These are phyloP conservation scores for Codiaeum variegatum DNA, from an alignment of 441 rosid species.

Conservation along the genomic window DNA sequence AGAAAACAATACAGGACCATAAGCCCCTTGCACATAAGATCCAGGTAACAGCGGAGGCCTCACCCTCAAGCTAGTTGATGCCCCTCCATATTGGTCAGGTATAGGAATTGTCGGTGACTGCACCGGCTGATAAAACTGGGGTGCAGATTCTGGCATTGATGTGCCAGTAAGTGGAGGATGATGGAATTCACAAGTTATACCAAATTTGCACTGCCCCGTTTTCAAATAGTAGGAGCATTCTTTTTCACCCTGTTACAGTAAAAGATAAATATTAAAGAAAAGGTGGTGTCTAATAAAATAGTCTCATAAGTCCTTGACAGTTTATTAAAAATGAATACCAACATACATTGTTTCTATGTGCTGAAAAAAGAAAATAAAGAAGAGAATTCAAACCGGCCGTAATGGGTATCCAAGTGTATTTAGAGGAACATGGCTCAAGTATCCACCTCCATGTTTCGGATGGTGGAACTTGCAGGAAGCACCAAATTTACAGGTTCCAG, in stretches of 20 bases:
- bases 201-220: slow-evolving; percentile 98
- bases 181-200: slow-evolving; percentile 88
- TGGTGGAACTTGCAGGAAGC: slow-evolving; percentile 99
- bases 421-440: slow-evolving; percentile 56
- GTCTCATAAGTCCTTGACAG: background rate
- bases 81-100: slow-evolving; percentile 64
- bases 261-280: background rate
- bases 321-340: background rate
- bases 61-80: slow-evolving; percentile 66
- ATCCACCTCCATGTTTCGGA: slow-evolving; percentile 76
- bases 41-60: slow-evolving; percentile 70
- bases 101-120: slow-evolving; percentile 73
- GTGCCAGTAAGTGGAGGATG: slow-evolving; percentile 88
- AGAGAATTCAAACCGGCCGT: slow-evolving; percentile 54
- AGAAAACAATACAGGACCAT: slow-evolving; percentile 67
- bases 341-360: background rate
- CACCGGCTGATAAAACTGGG: slow-evolving; percentile 89
- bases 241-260: slow-evolving; percentile 58
- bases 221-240: slow-evolving; percentile 97
- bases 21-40: slow-evolving; percentile 80
- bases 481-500: slow-evolving; percentile 95
- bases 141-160: slow-evolving; percentile 68
- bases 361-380: slow-evolving; percentile 5
- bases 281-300: too few species aligned
- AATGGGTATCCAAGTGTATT: slow-evolving; percentile 78